These are phyloP conservation scores for Alternaria conjuncta DNA, from an alignment of 2,329 filamentous ascomycete species.

Conservation along the genomic window DNA sequence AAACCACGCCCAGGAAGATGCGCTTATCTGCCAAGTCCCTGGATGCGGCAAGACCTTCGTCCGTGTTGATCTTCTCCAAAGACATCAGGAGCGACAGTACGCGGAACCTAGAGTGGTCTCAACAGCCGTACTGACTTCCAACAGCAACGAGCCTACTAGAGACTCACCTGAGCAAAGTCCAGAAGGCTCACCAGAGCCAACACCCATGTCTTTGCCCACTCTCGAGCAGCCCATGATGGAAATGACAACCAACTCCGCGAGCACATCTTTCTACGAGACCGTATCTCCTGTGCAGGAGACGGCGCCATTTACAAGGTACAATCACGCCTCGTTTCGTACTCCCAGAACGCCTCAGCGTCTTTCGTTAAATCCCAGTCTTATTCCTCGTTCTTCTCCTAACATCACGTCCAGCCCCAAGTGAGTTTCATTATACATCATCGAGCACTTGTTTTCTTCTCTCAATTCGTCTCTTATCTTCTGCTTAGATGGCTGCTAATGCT, in stretches of 20 bases:
- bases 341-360: slow-evolving; percentile 44
- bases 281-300: slow-evolving; percentile 35
- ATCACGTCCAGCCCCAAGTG: slow-evolving; percentile 41
- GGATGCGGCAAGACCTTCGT: slow-evolving; percentile 54
- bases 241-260: slow-evolving; percentile 22
- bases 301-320: slow-evolving; percentile 46
- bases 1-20: slow-evolving; percentile 53
- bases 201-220: slow-evolving; percentile 17
- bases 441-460: slow-evolving; percentile 12
- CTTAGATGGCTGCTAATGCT: not conserved
- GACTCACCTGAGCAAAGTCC: slow-evolving; percentile 34
- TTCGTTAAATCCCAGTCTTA: slow-evolving; percentile 35
- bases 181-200: slow-evolving; percentile 29
- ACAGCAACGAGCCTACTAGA: slow-evolving; percentile 38
- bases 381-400: slow-evolving; percentile 40
- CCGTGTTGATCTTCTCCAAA: slow-evolving; percentile 53
- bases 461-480: not conserved
- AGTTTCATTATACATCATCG: slow-evolving; percentile 40
- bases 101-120: slow-evolving; percentile 15
- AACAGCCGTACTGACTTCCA: slow-evolving; percentile 18
- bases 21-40: slow-evolving; percentile 49
- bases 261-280: slow-evolving; percentile 24
- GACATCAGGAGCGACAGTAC: slow-evolving; percentile 56
- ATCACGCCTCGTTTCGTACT: slow-evolving; percentile 46
- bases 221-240: slow-evolving; percentile 19